Evolutionary conservation across 257 asterid species (phyloP), one percentile per base, ranked within the genome.

Genomic region (Ehretia macrophylla): DNA sequence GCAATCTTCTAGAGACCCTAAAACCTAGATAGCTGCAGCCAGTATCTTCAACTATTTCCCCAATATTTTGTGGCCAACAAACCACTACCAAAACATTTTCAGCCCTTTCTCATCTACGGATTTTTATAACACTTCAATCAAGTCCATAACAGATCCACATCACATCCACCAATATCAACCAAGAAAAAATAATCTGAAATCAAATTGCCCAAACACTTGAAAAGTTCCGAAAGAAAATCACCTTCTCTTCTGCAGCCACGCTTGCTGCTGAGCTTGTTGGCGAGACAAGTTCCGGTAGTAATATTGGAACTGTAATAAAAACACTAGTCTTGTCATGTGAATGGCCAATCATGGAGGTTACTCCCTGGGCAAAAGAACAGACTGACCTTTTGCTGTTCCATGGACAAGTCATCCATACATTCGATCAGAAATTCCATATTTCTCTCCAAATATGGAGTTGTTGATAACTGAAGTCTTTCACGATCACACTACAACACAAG

Each of bases 211-310:
- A 40, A n/a, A 23, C 23, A 45, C 42, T 54, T 16, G 9, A 12
- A 18, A 57, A 40, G 16, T 54, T 17, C 9, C 13, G 32, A 53
- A 53, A 62, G 39, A 49, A 50, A 58, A 20, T 61, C 82, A 88
- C 99, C 96, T 84, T 74, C 99, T 76, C 74, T 89, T 93, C 74
- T 93, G 99, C 75, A 89, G 89, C 97, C 96, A 93, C 11, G 95
- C 82, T 75, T 89, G 96, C 80, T 89, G 95, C 67, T 88, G 97
- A 57, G 95, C 77, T 85, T 93, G 97, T 68, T 93, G 99, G 39
- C 97, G 97, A 68, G 97, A 86, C 55, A 89, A 81, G 75, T 89
- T 89, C 58, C 97, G 81, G 77, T 89, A 93, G 68, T 93, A 89
- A 82, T 64, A 86, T 80, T 93, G 97, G 60, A 86, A 89, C 99